These are phyloP conservation scores for Alternaria brassicae DNA, from an alignment of 2,329 filamentous ascomycete genomes.

Conservation along the genomic window DNA sequence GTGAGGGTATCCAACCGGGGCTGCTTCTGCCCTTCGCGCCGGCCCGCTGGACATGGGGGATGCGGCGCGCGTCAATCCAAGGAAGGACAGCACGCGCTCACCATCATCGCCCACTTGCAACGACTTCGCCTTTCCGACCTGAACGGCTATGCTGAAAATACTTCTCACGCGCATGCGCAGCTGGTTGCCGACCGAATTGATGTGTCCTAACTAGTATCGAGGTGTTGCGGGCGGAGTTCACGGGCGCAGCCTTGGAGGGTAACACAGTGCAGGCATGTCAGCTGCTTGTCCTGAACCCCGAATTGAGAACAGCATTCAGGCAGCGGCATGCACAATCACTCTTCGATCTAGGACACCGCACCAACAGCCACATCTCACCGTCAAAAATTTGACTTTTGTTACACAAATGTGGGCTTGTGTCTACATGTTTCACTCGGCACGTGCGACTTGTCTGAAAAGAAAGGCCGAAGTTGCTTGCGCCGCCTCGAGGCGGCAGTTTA, in stretches of 20 bases:
- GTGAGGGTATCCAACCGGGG: background rate
- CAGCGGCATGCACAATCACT: background rate
- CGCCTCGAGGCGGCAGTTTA: background rate
- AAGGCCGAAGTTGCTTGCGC: background rate
- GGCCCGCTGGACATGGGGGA: background rate
- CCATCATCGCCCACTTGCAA: background rate
- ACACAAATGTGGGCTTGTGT: background rate
- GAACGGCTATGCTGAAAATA: background rate
- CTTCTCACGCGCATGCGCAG: background rate
- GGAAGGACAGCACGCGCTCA: background rate
- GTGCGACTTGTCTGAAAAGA: background rate
- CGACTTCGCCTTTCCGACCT: background rate
- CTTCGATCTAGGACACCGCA: background rate
- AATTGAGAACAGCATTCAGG: background rate
- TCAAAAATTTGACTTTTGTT: background rate
- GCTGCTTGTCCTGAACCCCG: background rate
- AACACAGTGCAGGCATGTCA: background rate
- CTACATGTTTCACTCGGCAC: background rate
- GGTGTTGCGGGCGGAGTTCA: background rate
- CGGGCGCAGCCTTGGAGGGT: background rate
- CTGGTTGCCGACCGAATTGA: background rate
- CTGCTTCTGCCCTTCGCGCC: background rate
- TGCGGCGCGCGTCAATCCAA: background rate
- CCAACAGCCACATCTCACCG: background rate
- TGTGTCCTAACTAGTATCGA: background rate